Base-by-base conservation (phyloP, 2,329 filamentous ascomycete genomes). In the Albophoma yamanashiensis region DNA sequence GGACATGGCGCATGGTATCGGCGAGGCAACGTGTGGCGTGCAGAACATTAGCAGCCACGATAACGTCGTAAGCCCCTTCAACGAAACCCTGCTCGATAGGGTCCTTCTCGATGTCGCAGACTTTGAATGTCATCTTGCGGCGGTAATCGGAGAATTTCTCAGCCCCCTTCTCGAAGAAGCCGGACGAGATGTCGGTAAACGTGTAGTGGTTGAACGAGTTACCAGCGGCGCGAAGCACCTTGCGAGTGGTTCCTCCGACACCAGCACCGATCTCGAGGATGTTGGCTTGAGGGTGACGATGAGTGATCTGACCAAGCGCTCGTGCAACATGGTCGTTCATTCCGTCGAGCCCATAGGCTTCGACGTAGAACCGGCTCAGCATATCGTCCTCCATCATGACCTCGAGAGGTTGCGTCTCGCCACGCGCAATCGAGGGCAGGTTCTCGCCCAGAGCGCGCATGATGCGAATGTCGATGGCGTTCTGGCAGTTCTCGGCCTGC, bases 321-420 rank as follows among this genome's bases (percentile, higher is more conserved):
- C 27, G 22, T 40, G 31, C 57, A 56, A 55, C 15, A 22, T 59
- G 39, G 20, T 47, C 52, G 34, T 60, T 58, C 39, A 38, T 58
- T 6, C 50, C 45, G 11, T 55, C 50, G 36, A 57, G 57, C 20
- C 31, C 36, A 53, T 55, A 58, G 9, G 43, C 47, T 25, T 58
- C 61, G 17, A 60, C 59, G 39, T 64, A 65, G 47, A 59, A 62
- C 4, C 62, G 56, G 15, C 59, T 61, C 2, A 74, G 71, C 8
- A 73, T 65, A 42, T 70, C 67, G 2, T 70, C 66, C 39, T 71
- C 67, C 58, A 75, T 71, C 58, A 76, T 70, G 17, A 76, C 64
- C 52, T 72, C 67, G 0, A 76, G 65, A 0, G 74, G 71, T 56
- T 75, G 69, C 12, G 69, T 64, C 43, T 70, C 67, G 2, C 70